phyloP scores from a whole-genome alignment of 495 filamentous ascomycete species.

The Chlorociboria aeruginascens region DNA sequence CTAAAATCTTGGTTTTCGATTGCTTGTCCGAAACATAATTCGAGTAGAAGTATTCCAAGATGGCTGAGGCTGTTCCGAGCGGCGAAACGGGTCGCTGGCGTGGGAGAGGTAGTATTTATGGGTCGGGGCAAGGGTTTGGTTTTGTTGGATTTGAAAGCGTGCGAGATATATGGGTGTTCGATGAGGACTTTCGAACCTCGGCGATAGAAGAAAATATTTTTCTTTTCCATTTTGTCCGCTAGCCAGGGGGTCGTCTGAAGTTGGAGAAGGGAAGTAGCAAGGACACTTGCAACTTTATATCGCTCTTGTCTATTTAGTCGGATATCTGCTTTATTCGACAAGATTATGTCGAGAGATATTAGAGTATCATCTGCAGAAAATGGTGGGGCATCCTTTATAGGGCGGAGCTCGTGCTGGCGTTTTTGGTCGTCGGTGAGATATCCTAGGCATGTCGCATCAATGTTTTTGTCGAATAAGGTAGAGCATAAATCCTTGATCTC shows the following conservation, averaged over 20 bases:
- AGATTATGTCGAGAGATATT: not conserved
- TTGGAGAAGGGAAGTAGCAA: slow-evolving; percentile 20
- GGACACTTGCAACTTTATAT: slow-evolving; percentile 17
- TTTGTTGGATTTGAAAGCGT: not conserved
- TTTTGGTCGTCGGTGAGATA: no score
- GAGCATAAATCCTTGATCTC: no score
- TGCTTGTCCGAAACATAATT: slow-evolving; percentile 18
- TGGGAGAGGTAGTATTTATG: not conserved
- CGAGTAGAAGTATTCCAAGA: slow-evolving; percentile 19
- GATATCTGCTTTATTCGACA: not conserved
- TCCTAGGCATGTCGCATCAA: no score
- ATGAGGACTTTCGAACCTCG: slow-evolving; percentile 1
- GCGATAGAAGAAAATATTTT: slow-evolving; percentile 16
- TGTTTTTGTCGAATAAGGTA: no score
- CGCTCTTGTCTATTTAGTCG: slow-evolving; percentile 10
- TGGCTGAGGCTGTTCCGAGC: slow-evolving; percentile 3
- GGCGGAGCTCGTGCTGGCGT: not conserved
- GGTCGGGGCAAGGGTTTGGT: not conserved
- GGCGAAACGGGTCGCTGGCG: not conserved
- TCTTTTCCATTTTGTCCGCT: slow-evolving; percentile 11
- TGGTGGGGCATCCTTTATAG: not conserved
- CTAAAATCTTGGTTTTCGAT: slow-evolving; percentile 15
- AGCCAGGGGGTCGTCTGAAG: slow-evolving; percentile 22
- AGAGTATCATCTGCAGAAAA: not conserved
- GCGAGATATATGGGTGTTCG: slow-evolving; percentile 6